phyloP scores from a whole-genome alignment of 345 rosid genomes.

The Garcia nutans region DNA sequence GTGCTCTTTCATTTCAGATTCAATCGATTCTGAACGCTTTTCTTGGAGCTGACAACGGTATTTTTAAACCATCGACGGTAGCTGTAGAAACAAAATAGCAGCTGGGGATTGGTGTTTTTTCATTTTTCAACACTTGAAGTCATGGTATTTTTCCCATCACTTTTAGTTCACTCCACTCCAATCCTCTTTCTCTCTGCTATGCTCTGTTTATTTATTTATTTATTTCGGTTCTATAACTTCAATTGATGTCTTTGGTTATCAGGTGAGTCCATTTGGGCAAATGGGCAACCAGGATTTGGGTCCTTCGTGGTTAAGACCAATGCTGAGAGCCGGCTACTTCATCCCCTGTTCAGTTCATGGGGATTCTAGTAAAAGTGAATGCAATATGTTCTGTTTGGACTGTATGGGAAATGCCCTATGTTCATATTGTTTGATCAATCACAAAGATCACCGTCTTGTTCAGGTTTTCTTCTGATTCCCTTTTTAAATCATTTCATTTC shows the following conservation, averaged over 20 bases:
- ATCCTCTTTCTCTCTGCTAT: not conserved
- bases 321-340: conserved; percentile 73
- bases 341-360: conserved; percentile 62
- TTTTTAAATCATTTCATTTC: not conserved
- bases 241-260: not conserved
- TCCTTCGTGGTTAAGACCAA: conserved; percentile 77
- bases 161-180: not conserved
- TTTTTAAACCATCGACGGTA: conserved; percentile 23
- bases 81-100: not conserved
- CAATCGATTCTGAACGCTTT: not conserved
- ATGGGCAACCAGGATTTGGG: conserved; percentile 20
- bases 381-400: conserved; percentile 85
- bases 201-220: not conserved
- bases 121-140: conserved; percentile 37
- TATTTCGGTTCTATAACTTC: not conserved
- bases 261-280: conserved; percentile 24
- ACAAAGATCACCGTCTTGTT: conserved; percentile 67
- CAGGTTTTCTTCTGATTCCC: conserved; percentile 44
- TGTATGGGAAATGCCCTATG: conserved; percentile 67
- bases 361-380: conserved; percentile 69
- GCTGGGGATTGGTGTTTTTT: conserved; percentile 14
- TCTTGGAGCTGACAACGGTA: conserved; percentile 31
- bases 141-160: conserved; percentile 33
- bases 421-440: conserved; percentile 60
- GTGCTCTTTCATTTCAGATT: not conserved